Conservation (phyloP, 345 rosid genomes). For the Lagerstroemia speciosa region DNA sequence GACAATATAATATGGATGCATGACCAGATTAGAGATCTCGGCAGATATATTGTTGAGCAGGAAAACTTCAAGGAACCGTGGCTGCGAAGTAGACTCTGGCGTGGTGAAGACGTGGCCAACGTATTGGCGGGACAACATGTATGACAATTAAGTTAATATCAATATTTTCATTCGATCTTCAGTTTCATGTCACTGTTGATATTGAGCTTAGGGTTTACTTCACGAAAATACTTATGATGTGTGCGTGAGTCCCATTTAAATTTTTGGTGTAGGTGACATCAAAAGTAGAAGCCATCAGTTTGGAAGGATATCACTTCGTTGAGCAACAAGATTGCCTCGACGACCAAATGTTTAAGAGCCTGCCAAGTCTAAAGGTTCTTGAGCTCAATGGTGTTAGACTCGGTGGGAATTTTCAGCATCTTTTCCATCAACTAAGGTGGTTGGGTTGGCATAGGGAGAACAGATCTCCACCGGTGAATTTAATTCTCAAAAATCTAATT, state of each 20-base stretch:
- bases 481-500: no score
- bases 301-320: background rate
- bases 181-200: background rate
- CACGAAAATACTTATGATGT: background rate
- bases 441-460: no score
- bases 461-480: no score
- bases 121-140: conserved; percentile 4
- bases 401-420: no score
- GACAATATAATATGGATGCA: conserved; percentile 12
- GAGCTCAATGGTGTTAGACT: no score
- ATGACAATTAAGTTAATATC: background rate
- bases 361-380: no score
- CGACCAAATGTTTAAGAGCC: no score
- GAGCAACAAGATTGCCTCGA: no score
- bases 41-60: conserved; percentile 7
- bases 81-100: conserved; percentile 13
- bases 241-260: no score
- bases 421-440: no score
- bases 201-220: background rate
- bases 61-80: background rate
- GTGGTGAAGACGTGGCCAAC: background rate
- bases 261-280: background rate
- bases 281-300: background rate
- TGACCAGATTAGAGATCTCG: conserved; percentile 10
- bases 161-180: background rate